Conservation (phyloP, 495 filamentous ascomycete genomes). For the Aspergillus steynii region DNA sequence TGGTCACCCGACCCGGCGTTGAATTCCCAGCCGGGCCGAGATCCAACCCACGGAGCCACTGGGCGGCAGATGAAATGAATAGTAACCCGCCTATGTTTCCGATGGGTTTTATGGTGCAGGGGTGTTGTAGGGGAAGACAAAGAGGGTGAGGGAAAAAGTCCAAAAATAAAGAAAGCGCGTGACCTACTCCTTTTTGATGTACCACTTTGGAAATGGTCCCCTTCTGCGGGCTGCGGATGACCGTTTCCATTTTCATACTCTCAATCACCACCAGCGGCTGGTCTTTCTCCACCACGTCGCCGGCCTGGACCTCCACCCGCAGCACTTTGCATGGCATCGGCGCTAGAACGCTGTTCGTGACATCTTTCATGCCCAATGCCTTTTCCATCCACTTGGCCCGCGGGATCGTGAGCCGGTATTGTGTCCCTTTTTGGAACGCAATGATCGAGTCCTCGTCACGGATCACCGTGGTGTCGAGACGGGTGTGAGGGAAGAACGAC, state of each 20-base stretch:
- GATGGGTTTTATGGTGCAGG: background rate
- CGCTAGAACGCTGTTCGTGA: constrained; percentile 77
- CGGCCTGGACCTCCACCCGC: constrained; percentile 78
- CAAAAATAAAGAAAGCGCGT: constrained; percentile 5
- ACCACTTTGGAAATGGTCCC: constrained; percentile 80
- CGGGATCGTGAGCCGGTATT: constrained; percentile 67
- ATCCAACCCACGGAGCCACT: too few species aligned
- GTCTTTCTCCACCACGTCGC: constrained; percentile 79
- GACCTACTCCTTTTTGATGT: constrained; percentile 82
- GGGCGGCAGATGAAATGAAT: too few species aligned
- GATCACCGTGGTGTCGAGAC: constrained; percentile 79
- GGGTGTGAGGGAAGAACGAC: constrained; percentile 71
- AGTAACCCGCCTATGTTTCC: background rate
- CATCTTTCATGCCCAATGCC: constrained; percentile 79
- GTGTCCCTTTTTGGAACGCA: constrained; percentile 79
- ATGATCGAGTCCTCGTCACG: constrained; percentile 68
- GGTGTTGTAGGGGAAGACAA: background rate
- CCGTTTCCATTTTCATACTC: constrained; percentile 99
- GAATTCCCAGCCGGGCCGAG: too few species aligned
- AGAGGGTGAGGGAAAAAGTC: background rate
- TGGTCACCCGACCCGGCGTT: too few species aligned
- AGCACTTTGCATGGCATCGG: constrained; percentile 96
- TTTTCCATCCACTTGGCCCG: constrained; percentile 82
- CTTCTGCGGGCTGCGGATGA: constrained; percentile 84
- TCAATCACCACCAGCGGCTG: constrained; percentile 93